Conservation (phyloP, 305 asterid genomes). For the Salvia sclarea region DNA sequence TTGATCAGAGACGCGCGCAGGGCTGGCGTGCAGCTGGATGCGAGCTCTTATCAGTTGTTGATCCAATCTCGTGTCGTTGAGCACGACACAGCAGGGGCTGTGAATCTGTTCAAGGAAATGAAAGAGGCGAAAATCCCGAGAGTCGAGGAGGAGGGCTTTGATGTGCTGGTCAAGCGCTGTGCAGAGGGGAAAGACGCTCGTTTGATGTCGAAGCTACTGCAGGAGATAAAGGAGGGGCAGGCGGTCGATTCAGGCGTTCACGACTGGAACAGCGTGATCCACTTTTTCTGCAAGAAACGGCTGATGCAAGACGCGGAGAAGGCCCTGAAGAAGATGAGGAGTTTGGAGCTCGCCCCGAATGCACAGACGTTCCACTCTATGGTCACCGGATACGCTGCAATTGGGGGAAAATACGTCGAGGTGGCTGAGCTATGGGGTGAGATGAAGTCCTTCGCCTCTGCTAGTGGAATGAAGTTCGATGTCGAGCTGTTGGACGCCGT, state of each 20-base stretch:
- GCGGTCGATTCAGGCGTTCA: conserved; percentile 68
- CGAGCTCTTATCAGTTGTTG: conserved; percentile 63
- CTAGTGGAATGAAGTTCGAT: conserved; percentile 77
- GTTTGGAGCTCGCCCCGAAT: conserved; percentile 72
- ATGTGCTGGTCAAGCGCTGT: conserved; percentile 39
- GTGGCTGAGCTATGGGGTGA: conserved; percentile 93
- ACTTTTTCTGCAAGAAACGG: conserved; percentile 88
- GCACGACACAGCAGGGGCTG: conserved; percentile 72
- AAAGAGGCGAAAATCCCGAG: conserved; percentile 71
- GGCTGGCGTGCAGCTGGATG: conserved; percentile 80
- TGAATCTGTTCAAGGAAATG: conserved; percentile 81
- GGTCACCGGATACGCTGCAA: conserved; percentile 80
- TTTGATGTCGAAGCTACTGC: conserved; percentile 70
- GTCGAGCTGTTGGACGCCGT: conserved; percentile 81
- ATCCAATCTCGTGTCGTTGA: conserved; percentile 66
- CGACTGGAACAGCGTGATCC: conserved; percentile 87
- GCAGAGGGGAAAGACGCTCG: conserved; percentile 44
- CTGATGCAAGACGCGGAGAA: conserved; percentile 92
- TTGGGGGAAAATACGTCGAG: conserved; percentile 84
- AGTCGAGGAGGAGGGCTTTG: conserved; percentile 48
- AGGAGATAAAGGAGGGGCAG: conserved; percentile 75
- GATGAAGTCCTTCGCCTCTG: conserved; percentile 66
- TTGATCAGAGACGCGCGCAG: conserved; percentile 78
- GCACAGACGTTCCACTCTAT: conserved; percentile 91
- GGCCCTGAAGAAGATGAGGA: conserved; percentile 85